Evolutionary conservation across 2,329 filamentous ascomycete species (phyloP), one percentile per base, ranked within the genome.

Genomic region (Falciphora oryzae): DNA sequence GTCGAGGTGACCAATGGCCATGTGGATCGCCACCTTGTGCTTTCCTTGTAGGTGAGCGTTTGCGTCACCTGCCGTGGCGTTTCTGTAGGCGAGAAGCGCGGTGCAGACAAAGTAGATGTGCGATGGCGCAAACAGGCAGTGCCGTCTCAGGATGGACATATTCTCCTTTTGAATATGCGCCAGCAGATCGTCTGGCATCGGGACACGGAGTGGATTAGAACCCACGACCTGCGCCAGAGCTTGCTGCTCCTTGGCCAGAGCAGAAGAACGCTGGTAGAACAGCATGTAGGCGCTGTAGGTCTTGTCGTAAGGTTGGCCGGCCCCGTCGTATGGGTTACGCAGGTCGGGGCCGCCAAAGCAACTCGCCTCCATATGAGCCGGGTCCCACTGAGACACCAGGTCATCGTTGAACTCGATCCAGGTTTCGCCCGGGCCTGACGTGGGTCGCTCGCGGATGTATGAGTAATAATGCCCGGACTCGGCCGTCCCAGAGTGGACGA

Each of bases 401-500:
- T 92, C 89, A 73, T 99, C 95, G 70, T 99, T 98, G 76, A 97
- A 97, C 72, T 97, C 92, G 13, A 96, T 83, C 95, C 95, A 99
- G 6, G 79, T 78, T 14, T 79, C 78, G 5, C 74, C 74, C 44
- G 77, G 74, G 18, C 13, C 22, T 27, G 82, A 76, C 22, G 78
- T 81, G 27, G 91, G 87, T 25, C 93, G 85, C 74, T 97, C 90
- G 63, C 92, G 90, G 68, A 96, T 92, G 74, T 93, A 98, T 0
- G 94, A 98, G 77, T 97, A 98, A 77, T 99, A 99, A 75, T 99
- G 95, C 0, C 95, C 95, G 32, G 92, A 94, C 73, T 97, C 92
- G 16, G 94, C 93, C 3, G 91, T 96, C 22, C 95, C 95, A 18
- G 91, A 90, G 74, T 99, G 95, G 1, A 99, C 92, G 25, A 99